phyloP scores from a whole-genome alignment of 768 basidiomycete species.

The Pleurotus cornucopiae region DNA sequence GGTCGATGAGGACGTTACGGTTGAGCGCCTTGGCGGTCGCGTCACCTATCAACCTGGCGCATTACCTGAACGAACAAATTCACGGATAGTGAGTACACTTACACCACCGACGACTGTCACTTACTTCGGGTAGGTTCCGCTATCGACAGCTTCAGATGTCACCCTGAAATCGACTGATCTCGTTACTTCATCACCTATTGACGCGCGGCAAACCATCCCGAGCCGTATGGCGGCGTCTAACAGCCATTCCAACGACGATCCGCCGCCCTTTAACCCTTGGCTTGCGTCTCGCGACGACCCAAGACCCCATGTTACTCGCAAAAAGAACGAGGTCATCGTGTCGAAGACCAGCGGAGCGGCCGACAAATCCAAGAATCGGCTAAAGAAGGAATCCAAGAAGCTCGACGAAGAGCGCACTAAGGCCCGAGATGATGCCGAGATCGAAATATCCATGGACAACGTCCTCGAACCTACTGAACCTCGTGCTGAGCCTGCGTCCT shows the following conservation, averaged over 20 bases:
- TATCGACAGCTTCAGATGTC: conserved; percentile 38
- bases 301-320: conserved; percentile 51
- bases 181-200: conserved; percentile 35
- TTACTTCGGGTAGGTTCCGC: not conserved
- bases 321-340: conserved; percentile 70
- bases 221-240: conserved; percentile 11
- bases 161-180: conserved; percentile 60
- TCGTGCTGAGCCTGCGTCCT: conserved; percentile 38
- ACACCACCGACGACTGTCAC: not conserved
- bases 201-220: conserved; percentile 12
- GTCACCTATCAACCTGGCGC: conserved; percentile 57
- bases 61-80: not conserved
- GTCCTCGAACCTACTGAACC: conserved; percentile 32
- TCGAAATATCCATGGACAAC: conserved; percentile 69
- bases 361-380: conserved; percentile 35
- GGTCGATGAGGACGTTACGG: conserved; percentile 28
- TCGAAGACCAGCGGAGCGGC: conserved; percentile 45
- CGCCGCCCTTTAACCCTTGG: too few species aligned
- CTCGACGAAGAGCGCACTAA: conserved; percentile 52
- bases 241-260: conserved; percentile 9
- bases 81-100: conserved; percentile 18
- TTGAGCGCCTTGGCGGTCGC: conserved; percentile 65
- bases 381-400: conserved; percentile 63
- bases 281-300: too few species aligned
- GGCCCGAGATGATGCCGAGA: conserved; percentile 66